Evolutionary conservation across 768 basidiomycete species (phyloP), one percentile per base, ranked within the genome.

Genomic region (Hortiboletus campestris): DNA sequence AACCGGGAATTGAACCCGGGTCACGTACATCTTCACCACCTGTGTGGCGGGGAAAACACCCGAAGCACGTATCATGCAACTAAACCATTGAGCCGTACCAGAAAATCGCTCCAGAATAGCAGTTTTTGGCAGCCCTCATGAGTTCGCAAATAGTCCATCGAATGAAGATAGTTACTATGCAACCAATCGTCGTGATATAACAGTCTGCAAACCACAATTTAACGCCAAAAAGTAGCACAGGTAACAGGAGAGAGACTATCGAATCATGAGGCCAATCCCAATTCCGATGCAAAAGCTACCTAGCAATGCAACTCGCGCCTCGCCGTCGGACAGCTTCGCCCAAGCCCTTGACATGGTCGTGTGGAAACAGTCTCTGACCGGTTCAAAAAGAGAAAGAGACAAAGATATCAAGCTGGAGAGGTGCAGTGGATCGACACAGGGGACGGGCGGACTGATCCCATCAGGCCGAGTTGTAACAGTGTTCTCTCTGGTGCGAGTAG

Each of bases 401-500:
- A 86, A 80, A 45, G 81, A 63, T 8, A 89, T 14, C 31, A 89
- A 69, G 6, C 85, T 86, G 1, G 86, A 84, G 35, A 88, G 65
- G 65, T 88, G 85, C 16, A 89, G 68, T 2, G 87, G 88, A 58
- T 89, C 87, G 55, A 85, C 78, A 17, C 69, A 66, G n/a, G 73
- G 71, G 14, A 47, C 38, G 14, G 67, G 55, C 19, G 55, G 53
- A 31, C 41, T n/a, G 47, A 59, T 56, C 25, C 22, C 45, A 38
- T 59, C 61, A 28, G 64, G 60, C 51, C 38, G 61, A 28, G 36
- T n/a, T 36, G 60, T 72, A 35, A 62, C 47, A 25, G 69, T 69
- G 49, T 73, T 73, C 43, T 81, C 75, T 31, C 81, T 76, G 47
- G 80, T 57, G 16, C 81, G 70, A 19, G 63, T 69, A 13, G 84